These are phyloP conservation scores for Penicillium herquei DNA, from an alignment of 495 filamentous ascomycete genomes.

Conservation along the genomic window DNA sequence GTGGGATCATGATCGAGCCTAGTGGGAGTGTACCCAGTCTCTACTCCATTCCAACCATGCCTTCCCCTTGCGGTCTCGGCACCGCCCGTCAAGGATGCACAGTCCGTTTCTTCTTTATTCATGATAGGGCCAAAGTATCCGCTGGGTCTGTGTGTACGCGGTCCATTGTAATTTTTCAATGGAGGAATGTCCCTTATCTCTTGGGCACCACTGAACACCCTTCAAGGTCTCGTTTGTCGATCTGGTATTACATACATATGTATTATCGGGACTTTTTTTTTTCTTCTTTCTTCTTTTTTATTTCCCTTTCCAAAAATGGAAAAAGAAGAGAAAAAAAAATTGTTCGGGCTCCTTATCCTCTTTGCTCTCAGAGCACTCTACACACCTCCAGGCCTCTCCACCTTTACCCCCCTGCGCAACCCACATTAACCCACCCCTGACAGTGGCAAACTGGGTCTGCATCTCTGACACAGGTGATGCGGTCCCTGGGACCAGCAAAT, in stretches of 20 bases:
- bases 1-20: slow-evolving; percentile 31
- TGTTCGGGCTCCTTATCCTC: background rate
- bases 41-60: slow-evolving; percentile 5
- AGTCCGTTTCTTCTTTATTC: slow-evolving; percentile 1
- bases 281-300: slow-evolving; percentile 1
- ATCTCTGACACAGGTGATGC: slow-evolving; percentile 4
- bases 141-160: background rate
- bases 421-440: slow-evolving; percentile 17
- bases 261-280: background rate
- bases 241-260: background rate
- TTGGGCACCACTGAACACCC: too few relatives aligned
- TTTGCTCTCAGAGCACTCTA: background rate
- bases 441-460: slow-evolving; percentile 14
- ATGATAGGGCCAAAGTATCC: slow-evolving; percentile 6
- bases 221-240: background rate
- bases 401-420: slow-evolving; percentile 3
- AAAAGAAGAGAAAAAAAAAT: too few relatives aligned
- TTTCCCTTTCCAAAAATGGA: slow-evolving; percentile 2
- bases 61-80: slow-evolving; percentile 11
- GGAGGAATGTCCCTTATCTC: background rate
- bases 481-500: too few relatives aligned
- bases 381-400: slow-evolving; percentile 1
- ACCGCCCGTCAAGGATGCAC: slow-evolving; percentile 9
- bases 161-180: slow-evolving; percentile 2
- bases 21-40: slow-evolving; percentile 30